Percentiles rank a stretch among this genome's conserved stretches.
These are phyloP conservation scores for Musa balbisiana DNA, from an alignment of 202 grass and related monocot species.

Conservation along the genomic window DNA sequence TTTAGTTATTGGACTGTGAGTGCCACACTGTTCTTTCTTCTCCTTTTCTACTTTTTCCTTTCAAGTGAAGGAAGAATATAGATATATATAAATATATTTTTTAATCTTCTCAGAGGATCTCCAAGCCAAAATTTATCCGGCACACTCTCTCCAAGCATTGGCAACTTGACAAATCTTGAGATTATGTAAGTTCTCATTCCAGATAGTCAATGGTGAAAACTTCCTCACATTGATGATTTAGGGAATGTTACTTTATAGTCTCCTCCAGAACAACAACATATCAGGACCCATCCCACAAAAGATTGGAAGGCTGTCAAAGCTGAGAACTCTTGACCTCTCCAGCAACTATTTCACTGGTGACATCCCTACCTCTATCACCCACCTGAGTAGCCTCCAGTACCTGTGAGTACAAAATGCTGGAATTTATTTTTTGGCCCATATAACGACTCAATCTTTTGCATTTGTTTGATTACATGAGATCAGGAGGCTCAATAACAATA, in stretches of 20 bases:
- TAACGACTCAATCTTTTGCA: background rate
- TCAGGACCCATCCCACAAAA: conserved; percentile 52
- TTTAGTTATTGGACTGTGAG: conserved; percentile 59
- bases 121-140: conserved; percentile 73
- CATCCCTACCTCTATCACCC: conserved; percentile 57
- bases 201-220: background rate
- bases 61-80: background rate
- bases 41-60: background rate
- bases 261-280: conserved; percentile 92
- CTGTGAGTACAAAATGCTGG: conserved; percentile 43
- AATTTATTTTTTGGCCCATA: background rate
- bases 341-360: conserved; percentile 56
- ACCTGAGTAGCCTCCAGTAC: conserved; percentile 70
- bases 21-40: background rate
- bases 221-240: conserved; percentile 9
- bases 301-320: conserved; percentile 64
- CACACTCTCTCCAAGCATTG: conserved; percentile 61
- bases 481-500: conserved; percentile 94
- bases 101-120: conserved; percentile 36
- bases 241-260: conserved; percentile 30
- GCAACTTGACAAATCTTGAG: conserved; percentile 70
- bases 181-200: conserved; percentile 47
- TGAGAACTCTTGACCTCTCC: conserved; percentile 86
- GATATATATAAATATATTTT: no score
- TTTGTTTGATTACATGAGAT: conserved; percentile 32